Evolutionary conservation across 1,139 yeast genomes (phyloP).

Genomic region (Geotrichum restrictum): DNA sequence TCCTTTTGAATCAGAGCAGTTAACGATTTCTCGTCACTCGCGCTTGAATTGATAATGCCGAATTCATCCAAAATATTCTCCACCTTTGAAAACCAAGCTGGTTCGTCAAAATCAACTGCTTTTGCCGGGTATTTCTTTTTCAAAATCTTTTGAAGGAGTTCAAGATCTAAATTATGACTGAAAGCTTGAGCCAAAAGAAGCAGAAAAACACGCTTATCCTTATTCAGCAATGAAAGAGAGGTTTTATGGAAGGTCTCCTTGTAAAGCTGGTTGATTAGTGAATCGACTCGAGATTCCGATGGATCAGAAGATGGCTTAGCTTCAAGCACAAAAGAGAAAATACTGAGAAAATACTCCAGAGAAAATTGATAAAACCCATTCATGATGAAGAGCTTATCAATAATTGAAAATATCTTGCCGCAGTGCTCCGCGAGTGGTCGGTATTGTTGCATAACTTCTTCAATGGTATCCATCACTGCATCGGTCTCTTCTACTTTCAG

Average conservation of each 20-base stretch:
- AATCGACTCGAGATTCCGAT: constrained; percentile 28
- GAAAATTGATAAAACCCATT: constrained; percentile 59
- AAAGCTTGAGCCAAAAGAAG: constrained; percentile 39
- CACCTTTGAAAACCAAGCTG: constrained; percentile 19
- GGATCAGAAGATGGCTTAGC: constrained; percentile 16
- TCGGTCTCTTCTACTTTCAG: constrained; percentile 53
- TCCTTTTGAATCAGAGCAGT: constrained; percentile 63
- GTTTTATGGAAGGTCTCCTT: constrained; percentile 46
- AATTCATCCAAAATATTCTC: constrained; percentile 19
- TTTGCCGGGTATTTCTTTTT: constrained; percentile 11
- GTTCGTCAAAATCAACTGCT: constrained; percentile 10
- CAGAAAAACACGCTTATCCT: constrained; percentile 50
- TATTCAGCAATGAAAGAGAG: constrained; percentile 49
- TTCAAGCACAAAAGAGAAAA: constrained; percentile 44
- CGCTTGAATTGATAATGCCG: constrained; percentile 11
- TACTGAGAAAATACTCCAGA: constrained; percentile 45
- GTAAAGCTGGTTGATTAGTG: constrained; percentile 43
- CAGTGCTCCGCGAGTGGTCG: constrained; percentile 54
- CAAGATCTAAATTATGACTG: constrained; percentile 18
- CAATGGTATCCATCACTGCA: constrained; percentile 52
- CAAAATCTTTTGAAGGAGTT: constrained; percentile 19
- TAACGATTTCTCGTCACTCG: constrained; percentile 77
- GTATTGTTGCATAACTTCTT: constrained; percentile 47
- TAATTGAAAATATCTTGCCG: constrained; percentile 48
- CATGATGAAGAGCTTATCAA: constrained; percentile 45